phyloP scores from a whole-genome alignment of 768 basidiomycete species.

The Leccinum sublutescens region DNA sequence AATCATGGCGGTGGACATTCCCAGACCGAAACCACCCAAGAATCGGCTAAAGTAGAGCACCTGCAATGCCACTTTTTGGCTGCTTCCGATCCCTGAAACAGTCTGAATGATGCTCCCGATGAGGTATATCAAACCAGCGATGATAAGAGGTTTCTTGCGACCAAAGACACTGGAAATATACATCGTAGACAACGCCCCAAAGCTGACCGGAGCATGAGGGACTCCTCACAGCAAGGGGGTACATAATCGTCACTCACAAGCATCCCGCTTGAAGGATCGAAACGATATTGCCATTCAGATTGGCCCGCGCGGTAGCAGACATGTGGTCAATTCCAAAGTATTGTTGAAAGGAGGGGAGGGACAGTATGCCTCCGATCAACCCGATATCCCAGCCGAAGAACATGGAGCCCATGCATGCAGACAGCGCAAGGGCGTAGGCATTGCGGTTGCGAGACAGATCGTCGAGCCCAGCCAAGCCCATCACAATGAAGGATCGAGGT shows the following conservation, averaged over 20 bases:
- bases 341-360: constrained; percentile 45
- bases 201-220: constrained; percentile 24
- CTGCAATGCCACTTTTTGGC: constrained; percentile 31
- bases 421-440: constrained; percentile 44
- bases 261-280: constrained; percentile 48
- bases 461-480: constrained; percentile 26
- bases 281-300: constrained; percentile 52
- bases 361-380: constrained; percentile 49
- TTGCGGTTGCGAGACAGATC: constrained; percentile 37
- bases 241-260: constrained; percentile 36
- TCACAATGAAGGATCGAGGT: constrained; percentile 1
- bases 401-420: constrained; percentile 48
- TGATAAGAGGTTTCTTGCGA: constrained; percentile 43
- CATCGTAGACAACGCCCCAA: constrained; percentile 43
- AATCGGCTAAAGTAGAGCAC: constrained; percentile 52
- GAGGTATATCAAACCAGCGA: constrained; percentile 46
- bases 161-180: constrained; percentile 44
- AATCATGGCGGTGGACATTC: constrained; percentile 49
- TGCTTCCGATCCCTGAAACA: constrained; percentile 44
- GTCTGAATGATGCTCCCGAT: constrained; percentile 48
- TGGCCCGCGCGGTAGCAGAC: constrained; percentile 36
- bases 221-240: neutral
- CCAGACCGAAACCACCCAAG: constrained; percentile 61
- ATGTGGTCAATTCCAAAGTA: constrained; percentile 47
- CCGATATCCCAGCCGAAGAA: constrained; percentile 52